phyloP scores from a whole-genome alignment of 306 rosid species.

The Cucurbita pepo region DNA sequence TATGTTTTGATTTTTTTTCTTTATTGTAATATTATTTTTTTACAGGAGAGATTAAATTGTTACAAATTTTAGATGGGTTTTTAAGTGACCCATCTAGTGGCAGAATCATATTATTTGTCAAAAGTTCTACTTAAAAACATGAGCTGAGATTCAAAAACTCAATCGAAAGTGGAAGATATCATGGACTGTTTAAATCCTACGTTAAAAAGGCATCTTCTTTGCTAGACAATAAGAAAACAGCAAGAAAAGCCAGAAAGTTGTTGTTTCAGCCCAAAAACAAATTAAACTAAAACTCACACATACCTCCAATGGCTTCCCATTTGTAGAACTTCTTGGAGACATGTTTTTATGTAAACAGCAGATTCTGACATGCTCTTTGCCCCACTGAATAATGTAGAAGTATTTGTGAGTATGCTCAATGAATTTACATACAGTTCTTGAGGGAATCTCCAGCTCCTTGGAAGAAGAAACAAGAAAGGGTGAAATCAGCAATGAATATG shows the following conservation, averaged over 20 bases:
- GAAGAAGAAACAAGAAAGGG: constrained; percentile 72
- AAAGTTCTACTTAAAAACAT: neutral
- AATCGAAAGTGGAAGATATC: neutral
- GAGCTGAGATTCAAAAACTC: neutral
- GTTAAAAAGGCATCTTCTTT: neutral
- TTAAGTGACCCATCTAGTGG: neutral
- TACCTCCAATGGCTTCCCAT: neutral
- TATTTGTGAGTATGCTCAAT: neutral
- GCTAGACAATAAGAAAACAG: neutral
- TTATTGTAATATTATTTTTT: too few species aligned
- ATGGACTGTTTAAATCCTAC: neutral
- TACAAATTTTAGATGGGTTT: neutral
- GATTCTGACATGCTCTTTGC: neutral
- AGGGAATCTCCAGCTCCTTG: constrained; percentile 87
- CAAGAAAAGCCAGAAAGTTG: neutral
- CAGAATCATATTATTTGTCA: neutral
- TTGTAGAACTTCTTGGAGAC: neutral
- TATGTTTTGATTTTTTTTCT: too few species aligned
- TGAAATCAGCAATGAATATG: constrained; percentile 78
- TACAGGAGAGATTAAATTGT: too few species aligned
- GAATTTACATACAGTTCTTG: constrained; percentile 47
- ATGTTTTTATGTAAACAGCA: neutral
- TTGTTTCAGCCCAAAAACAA: neutral
- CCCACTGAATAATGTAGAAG: neutral
- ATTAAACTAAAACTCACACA: neutral